These are phyloP conservation scores for Ustilago sp. DNA, from an alignment of 1,284 basidiomycete genomes.

Conservation along the genomic window DNA sequence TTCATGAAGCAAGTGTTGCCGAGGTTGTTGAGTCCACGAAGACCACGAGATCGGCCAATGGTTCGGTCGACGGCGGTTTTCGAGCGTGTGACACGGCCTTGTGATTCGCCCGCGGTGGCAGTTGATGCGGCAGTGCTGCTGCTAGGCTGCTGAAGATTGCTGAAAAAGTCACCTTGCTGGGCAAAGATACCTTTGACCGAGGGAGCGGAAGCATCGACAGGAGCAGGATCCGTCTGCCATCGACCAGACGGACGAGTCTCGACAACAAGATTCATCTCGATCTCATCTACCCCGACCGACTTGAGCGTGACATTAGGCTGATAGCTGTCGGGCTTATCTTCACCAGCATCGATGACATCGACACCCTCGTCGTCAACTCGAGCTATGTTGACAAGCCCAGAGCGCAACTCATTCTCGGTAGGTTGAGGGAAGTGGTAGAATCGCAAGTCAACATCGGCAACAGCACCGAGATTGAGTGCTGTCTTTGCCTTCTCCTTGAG, in stretches of 20 bases:
- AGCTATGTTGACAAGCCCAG: conserved; percentile 21
- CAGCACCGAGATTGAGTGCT: conserved; percentile 32
- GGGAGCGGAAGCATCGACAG: conserved; percentile 16
- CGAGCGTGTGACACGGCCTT: conserved; percentile 57
- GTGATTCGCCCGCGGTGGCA: conserved; percentile 14
- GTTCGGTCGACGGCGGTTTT: conserved; percentile 48
- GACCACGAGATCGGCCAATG: conserved; percentile 73
- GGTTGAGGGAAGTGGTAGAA: conserved; percentile 50
- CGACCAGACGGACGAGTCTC: conserved; percentile 58
- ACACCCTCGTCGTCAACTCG: conserved; percentile 43
- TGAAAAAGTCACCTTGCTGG: conserved; percentile 55
- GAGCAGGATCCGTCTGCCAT: conserved; percentile 60
- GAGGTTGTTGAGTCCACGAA: conserved; percentile 87
- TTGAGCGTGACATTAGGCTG: conserved; percentile 36
- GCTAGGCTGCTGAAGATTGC: conserved; percentile 38
- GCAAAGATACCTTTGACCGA: conserved; percentile 53
- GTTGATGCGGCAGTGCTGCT: conserved; percentile 8
- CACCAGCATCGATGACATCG: conserved; percentile 55
- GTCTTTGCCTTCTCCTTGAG: conserved; percentile 57
- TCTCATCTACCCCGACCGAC: conserved; percentile 62
- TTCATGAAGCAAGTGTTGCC: conserved; percentile 98
- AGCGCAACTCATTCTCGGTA: conserved; percentile 24
- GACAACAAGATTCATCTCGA: conserved; percentile 62
- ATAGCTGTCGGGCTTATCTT: conserved; percentile 56
- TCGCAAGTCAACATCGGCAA: conserved; percentile 48